Percentiles rank a stretch among this genome's conserved stretches.
These are phyloP conservation scores for Glarea lozoyensis DNA, from an alignment of 495 filamentous ascomycete species.

Conservation along the genomic window DNA sequence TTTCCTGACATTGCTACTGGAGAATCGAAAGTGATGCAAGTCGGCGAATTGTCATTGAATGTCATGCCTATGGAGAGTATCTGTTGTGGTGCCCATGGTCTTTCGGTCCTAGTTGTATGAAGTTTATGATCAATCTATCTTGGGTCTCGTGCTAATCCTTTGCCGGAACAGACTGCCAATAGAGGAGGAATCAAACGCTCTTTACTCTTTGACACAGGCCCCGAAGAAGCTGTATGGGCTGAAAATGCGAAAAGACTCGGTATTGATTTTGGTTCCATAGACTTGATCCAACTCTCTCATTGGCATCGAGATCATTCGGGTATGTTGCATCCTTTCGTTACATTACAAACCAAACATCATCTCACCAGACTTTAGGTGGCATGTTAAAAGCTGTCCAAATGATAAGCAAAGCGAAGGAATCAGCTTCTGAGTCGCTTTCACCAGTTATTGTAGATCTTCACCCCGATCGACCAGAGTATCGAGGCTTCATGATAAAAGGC, in stretches of 20 bases:
- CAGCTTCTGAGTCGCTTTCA: slow-evolving; percentile 18
- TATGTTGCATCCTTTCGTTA: slow-evolving; percentile 24
- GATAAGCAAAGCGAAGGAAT: slow-evolving; percentile 37
- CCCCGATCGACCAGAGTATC: slow-evolving; percentile 43
- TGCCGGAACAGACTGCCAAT: slow-evolving; percentile 36
- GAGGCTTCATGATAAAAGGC: slow-evolving; percentile 38
- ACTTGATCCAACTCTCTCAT: slow-evolving; percentile 36
- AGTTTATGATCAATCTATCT: background rate
- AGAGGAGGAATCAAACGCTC: slow-evolving; percentile 40
- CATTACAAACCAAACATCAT: no score
- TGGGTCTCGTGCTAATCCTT: background rate
- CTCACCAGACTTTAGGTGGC: no score
- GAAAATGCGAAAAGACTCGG: slow-evolving; percentile 42
- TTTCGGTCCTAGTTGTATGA: slow-evolving; percentile 46
- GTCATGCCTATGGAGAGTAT: slow-evolving; percentile 47
- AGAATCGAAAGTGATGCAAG: slow-evolving; percentile 9
- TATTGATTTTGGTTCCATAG: slow-evolving; percentile 31
- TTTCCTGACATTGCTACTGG: slow-evolving; percentile 31
- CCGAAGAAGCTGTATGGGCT: slow-evolving; percentile 48
- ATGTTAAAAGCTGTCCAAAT: slow-evolving; percentile 31
- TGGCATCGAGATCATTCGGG: slow-evolving; percentile 53
- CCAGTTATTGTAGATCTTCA: slow-evolving; percentile 43
- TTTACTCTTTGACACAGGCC: slow-evolving; percentile 53
- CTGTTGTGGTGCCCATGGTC: slow-evolving; percentile 51
- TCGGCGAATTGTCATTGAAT: slow-evolving; percentile 31